Conservation (phyloP, 2,329 filamentous ascomycete genomes). For the Blastomyces parvus region DNA sequence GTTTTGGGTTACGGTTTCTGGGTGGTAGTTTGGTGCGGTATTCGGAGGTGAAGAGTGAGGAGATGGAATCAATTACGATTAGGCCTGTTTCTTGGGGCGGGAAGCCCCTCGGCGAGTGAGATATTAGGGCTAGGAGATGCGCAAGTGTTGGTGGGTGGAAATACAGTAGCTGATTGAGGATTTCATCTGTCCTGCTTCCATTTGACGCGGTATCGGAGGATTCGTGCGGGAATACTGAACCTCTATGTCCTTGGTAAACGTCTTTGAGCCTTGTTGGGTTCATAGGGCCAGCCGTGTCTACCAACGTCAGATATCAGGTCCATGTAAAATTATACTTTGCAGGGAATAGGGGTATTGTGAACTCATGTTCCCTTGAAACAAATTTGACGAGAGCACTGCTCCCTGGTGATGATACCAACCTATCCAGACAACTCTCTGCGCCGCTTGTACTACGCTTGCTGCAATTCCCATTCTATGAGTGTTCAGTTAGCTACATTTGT, state of each 20-base stretch:
- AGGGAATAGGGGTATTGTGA: not conserved
- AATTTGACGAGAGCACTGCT: not conserved
- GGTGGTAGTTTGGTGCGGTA: conserved; percentile 50
- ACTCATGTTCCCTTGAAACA: conserved; percentile 8
- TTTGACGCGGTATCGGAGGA: conserved; percentile 1
- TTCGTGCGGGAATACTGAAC: not conserved
- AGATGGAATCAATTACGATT: conserved; percentile 68
- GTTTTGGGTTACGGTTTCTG: conserved; percentile 32
- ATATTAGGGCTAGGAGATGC: conserved; percentile 62
- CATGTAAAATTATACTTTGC: conserved; percentile 2
- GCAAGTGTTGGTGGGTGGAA: conserved; percentile 50
- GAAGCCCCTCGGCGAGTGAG: conserved; percentile 54
- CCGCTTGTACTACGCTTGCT: conserved; percentile 51
- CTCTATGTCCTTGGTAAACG: conserved; percentile 30
- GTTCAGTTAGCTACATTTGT: not conserved
- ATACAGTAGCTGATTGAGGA: conserved; percentile 40
- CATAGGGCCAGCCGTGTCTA: conserved; percentile 44
- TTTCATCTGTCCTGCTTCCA: conserved; percentile 1
- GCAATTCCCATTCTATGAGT: conserved; percentile 57
- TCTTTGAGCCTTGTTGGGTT: conserved; percentile 40
- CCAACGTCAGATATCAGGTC: conserved; percentile 11
- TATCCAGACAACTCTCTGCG: conserved; percentile 67
- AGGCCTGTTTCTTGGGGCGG: conserved; percentile 56
- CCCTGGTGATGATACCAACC: conserved; percentile 45
- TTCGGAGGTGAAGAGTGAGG: conserved; percentile 64